A percentile compares a stretch with the other conserved stretches of the same genome.
phyloP scores from a whole-genome alignment of 2,329 filamentous ascomycete genomes.

The Phoma herbarum region DNA sequence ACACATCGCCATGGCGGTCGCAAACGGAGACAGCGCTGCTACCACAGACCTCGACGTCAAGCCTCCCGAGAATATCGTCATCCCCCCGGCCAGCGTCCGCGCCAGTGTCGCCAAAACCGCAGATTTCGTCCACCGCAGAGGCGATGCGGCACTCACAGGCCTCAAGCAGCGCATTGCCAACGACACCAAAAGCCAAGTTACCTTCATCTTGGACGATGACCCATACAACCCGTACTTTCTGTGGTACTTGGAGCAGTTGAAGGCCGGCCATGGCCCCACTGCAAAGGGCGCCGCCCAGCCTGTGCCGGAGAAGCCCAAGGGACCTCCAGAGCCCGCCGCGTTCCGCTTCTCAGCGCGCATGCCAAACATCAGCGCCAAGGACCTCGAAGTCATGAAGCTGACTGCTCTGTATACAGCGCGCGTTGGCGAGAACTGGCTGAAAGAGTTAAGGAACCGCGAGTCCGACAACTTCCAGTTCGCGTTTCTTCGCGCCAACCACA shows the following conservation, averaged over 20 bases:
- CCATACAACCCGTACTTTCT: slow-evolving; percentile 87
- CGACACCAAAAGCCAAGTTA: slow-evolving; percentile 90
- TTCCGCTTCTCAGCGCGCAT: slow-evolving; percentile 96
- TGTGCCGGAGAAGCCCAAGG: slow-evolving; percentile 73
- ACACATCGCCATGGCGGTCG: slow-evolving; percentile 38
- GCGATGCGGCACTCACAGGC: slow-evolving; percentile 76
- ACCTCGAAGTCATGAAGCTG: slow-evolving; percentile 76
- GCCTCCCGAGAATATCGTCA: slow-evolving; percentile 81
- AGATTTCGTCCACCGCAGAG: slow-evolving; percentile 81
- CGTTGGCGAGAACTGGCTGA: slow-evolving; percentile 92
- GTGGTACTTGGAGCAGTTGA: slow-evolving; percentile 90
- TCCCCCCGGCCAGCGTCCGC: slow-evolving; percentile 86
- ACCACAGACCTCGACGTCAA: slow-evolving; percentile 57
- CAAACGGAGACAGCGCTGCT: slow-evolving; percentile 35
- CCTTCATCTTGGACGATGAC: slow-evolving; percentile 81
- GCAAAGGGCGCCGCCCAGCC: slow-evolving; percentile 26
- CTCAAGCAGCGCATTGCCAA: slow-evolving; percentile 84
- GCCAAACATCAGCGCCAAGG: slow-evolving; percentile 95
- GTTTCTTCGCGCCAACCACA: slow-evolving; percentile 94
- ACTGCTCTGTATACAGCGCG: slow-evolving; percentile 93
- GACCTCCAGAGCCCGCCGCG: slow-evolving; percentile 83
- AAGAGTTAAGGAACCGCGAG: slow-evolving; percentile 86
- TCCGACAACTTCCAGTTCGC: slow-evolving; percentile 93
- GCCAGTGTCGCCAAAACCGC: slow-evolving; percentile 91
- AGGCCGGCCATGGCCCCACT: slow-evolving; percentile 76